Evolutionary conservation across 495 filamentous ascomycete species (phyloP).

Genomic region (Recurvomyces mirabilis): DNA sequence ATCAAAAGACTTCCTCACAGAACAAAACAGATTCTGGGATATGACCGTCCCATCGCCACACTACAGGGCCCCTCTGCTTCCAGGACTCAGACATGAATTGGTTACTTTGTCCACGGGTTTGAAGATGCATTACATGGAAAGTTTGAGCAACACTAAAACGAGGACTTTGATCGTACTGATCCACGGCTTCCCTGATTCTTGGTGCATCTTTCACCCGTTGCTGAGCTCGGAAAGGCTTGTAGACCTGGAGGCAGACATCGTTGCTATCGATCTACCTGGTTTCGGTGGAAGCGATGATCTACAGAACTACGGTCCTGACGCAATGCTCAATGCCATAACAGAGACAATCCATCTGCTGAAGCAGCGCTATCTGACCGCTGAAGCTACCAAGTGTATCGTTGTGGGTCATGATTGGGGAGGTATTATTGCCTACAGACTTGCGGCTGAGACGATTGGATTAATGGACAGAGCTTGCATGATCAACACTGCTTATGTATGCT

Average conservation of each 20-base stretch:
- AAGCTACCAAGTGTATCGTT: constrained; percentile 31
- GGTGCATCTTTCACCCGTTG: constrained; percentile 38
- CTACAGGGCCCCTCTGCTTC: too few relatives aligned
- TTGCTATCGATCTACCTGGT: constrained; percentile 46
- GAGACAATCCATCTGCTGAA: constrained; percentile 40
- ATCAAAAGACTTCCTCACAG: too few relatives aligned
- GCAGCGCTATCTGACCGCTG: constrained; percentile 28
- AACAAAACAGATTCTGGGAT: constrained; percentile 1
- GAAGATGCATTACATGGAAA: constrained; percentile 43
- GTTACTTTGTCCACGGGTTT: constrained; percentile 37
- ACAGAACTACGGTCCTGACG: constrained; percentile 36
- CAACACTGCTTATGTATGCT: constrained; percentile 40
- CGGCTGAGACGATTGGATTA: constrained; percentile 42
- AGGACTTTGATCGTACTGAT: constrained; percentile 41
- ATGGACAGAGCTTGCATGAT: constrained; percentile 43
- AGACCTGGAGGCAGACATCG: constrained; percentile 30
- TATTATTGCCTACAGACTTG: constrained; percentile 40
- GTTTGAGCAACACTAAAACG: constrained; percentile 2
- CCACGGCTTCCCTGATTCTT: constrained; percentile 50
- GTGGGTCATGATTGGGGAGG: constrained; percentile 50
- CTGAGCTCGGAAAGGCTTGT: constrained; percentile 30
- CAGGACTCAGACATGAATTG: constrained; percentile 27
- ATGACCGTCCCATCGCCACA: too few relatives aligned
- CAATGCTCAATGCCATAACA: constrained; percentile 40
- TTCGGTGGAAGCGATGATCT: constrained; percentile 44